A percentile compares a stretch with the other conserved stretches of the same genome.
Conservation (phyloP, 805 yeast species). For the Kuraishia ogatae region DNA sequence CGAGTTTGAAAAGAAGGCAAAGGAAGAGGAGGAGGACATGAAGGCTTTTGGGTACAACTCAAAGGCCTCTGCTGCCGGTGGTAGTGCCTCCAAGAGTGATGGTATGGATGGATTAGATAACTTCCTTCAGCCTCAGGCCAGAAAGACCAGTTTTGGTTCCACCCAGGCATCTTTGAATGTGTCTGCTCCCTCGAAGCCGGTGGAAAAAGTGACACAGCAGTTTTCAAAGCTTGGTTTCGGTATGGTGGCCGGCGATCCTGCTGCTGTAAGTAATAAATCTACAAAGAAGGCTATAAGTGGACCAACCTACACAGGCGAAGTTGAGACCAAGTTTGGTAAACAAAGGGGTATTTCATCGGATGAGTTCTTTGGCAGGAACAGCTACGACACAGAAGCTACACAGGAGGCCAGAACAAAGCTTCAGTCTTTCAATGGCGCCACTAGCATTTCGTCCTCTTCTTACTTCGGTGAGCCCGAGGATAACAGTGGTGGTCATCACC, state of each 20-base stretch:
- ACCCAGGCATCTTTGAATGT: slow-evolving; percentile 6
- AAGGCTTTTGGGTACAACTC: slow-evolving; percentile 46
- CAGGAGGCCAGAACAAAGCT: slow-evolving; percentile 78
- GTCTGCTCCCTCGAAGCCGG: slow-evolving; percentile 14
- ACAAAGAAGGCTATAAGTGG: slow-evolving; percentile 22
- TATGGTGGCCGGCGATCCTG: slow-evolving; percentile 62
- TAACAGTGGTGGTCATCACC: slow-evolving; percentile 22
- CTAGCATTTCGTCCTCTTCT: slow-evolving; percentile 83
- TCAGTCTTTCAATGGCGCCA: slow-evolving; percentile 76
- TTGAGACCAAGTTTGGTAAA: slow-evolving; percentile 67
- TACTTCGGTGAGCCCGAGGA: slow-evolving; percentile 84
- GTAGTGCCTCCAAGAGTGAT: not conserved
- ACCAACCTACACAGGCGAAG: slow-evolving; percentile 65
- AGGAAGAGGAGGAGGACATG: slow-evolving; percentile 69
- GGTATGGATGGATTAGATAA: slow-evolving; percentile 6
- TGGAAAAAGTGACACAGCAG: slow-evolving; percentile 50
- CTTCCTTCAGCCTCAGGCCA: slow-evolving; percentile 5
- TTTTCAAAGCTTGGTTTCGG: slow-evolving; percentile 88
- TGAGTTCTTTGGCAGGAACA: slow-evolving; percentile 84
- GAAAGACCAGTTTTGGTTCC: slow-evolving; percentile 7
- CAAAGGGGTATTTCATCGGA: slow-evolving; percentile 96
- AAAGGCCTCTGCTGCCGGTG: slow-evolving; percentile 9
- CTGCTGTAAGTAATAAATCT: not conserved
- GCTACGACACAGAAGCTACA: slow-evolving; percentile 68
- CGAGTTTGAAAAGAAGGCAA: slow-evolving; percentile 67